These are phyloP conservation scores for Penicillium canariense DNA, from an alignment of 495 filamentous ascomycete species.

Conservation along the genomic window DNA sequence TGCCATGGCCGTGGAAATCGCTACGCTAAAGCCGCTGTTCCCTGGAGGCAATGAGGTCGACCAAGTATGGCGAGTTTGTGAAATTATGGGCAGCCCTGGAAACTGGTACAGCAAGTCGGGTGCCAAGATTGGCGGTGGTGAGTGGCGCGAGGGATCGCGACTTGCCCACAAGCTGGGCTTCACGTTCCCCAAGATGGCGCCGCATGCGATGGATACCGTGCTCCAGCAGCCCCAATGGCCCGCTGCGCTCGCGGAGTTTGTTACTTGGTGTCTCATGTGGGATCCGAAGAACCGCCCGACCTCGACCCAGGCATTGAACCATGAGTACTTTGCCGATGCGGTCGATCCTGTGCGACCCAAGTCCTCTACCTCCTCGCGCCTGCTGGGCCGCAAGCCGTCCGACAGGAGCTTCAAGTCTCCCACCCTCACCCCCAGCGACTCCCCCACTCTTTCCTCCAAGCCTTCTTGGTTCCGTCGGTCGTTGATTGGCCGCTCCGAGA, in stretches of 20 bases:
- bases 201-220: constrained; percentile 94
- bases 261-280: constrained; percentile 99
- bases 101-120: constrained; percentile 95
- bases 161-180: constrained; percentile 96
- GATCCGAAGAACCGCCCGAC: constrained; percentile 93
- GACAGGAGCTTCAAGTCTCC: constrained; percentile 61
- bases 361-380: constrained; percentile 72
- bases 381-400: constrained; percentile 84
- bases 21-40: constrained; percentile 95
- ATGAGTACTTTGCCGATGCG: constrained; percentile 96
- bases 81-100: constrained; percentile 99
- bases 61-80: constrained; percentile 98
- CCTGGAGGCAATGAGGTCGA: constrained; percentile 98
- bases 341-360: constrained; percentile 91
- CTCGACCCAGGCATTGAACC: constrained; percentile 86
- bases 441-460: constrained; percentile 70
- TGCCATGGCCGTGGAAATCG: constrained; percentile 99
- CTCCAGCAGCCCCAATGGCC: constrained; percentile 91
- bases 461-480: constrained; percentile 96
- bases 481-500: constrained; percentile 68
- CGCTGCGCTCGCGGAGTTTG: constrained; percentile 79
- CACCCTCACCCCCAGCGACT: constrained; percentile 65
- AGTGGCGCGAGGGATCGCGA: constrained; percentile 93
- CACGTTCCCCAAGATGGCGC: constrained; percentile 99
- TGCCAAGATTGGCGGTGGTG: constrained; percentile 85